Conservation (phyloP, 208 protist genomes). For the Trypanosoma theileri region DNA sequence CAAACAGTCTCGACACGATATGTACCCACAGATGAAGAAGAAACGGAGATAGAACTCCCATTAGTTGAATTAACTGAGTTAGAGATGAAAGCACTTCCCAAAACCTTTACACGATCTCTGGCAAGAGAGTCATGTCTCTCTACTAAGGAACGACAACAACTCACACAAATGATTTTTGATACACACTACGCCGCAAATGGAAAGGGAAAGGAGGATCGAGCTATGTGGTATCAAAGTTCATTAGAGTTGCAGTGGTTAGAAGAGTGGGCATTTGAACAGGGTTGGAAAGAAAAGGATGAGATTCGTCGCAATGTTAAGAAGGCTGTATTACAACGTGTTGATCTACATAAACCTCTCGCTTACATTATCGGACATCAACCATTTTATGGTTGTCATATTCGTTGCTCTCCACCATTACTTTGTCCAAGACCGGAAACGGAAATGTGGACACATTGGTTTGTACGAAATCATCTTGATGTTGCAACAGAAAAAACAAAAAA, state of each 20-base stretch:
- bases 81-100: constrained; percentile 15
- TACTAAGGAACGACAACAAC: constrained; percentile 28
- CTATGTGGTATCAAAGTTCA: constrained; percentile 67
- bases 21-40: background rate
- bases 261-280: constrained; percentile 52
- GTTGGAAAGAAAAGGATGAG: constrained; percentile 21
- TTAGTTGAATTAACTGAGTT: constrained; percentile 19
- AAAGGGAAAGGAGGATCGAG: constrained; percentile 35
- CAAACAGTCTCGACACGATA: constrained; percentile 16
- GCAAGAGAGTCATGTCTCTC: constrained; percentile 35
- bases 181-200: constrained; percentile 51
- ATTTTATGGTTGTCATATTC: constrained; percentile 81
- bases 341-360: constrained; percentile 80
- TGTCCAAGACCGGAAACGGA: constrained; percentile 86
- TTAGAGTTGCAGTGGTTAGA: constrained; percentile 79
- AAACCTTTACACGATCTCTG: background rate
- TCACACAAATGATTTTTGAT: constrained; percentile 65
- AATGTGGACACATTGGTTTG: constrained; percentile 87
- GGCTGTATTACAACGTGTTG: constrained; percentile 71
- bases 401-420: constrained; percentile 65
- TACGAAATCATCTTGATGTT: constrained; percentile 41
- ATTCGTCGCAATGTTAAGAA: constrained; percentile 60
- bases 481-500: background rate
- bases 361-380: constrained; percentile 89
- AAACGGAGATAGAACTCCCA: background rate